Conservation (phyloP, 768 basidiomycete species). For the Naganishia kalamii region DNA sequence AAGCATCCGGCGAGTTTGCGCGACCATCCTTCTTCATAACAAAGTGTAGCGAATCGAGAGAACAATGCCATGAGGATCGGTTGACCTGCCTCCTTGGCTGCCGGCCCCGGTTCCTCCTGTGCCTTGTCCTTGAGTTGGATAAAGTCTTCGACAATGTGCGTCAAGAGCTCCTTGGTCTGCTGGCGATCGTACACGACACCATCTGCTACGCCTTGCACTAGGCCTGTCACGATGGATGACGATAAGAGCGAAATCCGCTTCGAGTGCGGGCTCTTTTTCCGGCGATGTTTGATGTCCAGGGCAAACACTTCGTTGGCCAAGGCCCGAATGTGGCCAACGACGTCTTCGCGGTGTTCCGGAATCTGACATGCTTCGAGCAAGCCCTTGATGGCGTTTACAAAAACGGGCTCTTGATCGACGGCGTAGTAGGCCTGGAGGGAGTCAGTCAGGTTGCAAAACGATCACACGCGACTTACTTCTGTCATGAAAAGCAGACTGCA, state of each 20-base stretch:
- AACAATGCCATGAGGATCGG: conserved; percentile 71
- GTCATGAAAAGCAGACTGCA: conserved; percentile 19
- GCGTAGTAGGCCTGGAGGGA: conserved; percentile 41
- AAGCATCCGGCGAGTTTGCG: conserved; percentile 81
- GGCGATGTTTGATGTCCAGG: conserved; percentile 23
- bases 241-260: conserved; percentile 44
- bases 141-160: conserved; percentile 62
- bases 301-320: conserved; percentile 17
- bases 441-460: conserved; percentile 56
- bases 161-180: conserved; percentile 59
- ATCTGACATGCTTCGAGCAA: conserved; percentile 69
- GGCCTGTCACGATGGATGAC: conserved; percentile 58
- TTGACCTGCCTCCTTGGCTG: conserved; percentile 32
- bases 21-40: conserved; percentile 84
- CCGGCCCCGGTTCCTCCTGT: neutral
- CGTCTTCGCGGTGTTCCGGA: conserved; percentile 52
- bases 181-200: conserved; percentile 30
- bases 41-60: conserved; percentile 73
- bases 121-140: conserved; percentile 43
- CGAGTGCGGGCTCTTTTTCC: conserved; percentile 33
- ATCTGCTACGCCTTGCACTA: conserved; percentile 66
- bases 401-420: conserved; percentile 68
- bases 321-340: conserved; percentile 36
- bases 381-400: conserved; percentile 64
- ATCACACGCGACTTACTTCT: neutral